Evolutionary conservation across 73 alveolate species (phyloP).

Genomic region (Tetrahymena elliotti): DNA sequence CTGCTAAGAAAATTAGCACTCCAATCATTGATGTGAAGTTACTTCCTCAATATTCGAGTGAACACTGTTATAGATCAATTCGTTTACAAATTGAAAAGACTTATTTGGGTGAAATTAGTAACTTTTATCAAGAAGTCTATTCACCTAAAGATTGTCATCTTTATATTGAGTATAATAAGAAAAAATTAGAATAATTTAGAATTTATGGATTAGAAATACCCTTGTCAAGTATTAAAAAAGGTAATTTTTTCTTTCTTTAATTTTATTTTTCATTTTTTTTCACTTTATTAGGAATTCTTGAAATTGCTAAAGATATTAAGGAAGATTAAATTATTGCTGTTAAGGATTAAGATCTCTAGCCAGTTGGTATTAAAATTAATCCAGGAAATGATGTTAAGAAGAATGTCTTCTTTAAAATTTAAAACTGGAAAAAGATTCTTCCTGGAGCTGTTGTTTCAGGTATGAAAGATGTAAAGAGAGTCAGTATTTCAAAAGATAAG

Average conservation of each 20-base stretch:
- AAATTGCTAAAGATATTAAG: not conserved
- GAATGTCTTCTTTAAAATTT: not conserved
- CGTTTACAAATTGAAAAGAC: not conserved
- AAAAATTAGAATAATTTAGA: not conserved
- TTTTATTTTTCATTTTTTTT: not conserved
- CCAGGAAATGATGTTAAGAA: not conserved
- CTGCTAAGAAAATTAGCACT: slow-evolving; percentile 90
- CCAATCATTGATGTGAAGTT: slow-evolving; percentile 78
- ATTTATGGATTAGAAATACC: not conserved
- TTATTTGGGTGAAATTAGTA: not conserved
- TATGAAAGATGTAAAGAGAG: not conserved
- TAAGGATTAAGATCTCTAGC: not conserved
- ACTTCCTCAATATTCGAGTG: not conserved
- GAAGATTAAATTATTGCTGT: not conserved
- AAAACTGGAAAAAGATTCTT: not conserved
- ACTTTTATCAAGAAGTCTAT: not conserved
- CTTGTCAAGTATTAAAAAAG: not conserved
- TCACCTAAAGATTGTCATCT: not conserved
- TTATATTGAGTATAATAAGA: not conserved
- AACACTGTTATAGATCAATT: not conserved
- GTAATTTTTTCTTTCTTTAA: not conserved
- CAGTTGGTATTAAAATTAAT: not conserved
- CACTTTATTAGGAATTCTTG: not conserved
- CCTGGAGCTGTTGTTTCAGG: not conserved
- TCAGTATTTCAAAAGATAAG: not conserved